Evolutionary conservation across 495 filamentous ascomycete species (phyloP).

Genomic region (Penicillium pancosmium): DNA sequence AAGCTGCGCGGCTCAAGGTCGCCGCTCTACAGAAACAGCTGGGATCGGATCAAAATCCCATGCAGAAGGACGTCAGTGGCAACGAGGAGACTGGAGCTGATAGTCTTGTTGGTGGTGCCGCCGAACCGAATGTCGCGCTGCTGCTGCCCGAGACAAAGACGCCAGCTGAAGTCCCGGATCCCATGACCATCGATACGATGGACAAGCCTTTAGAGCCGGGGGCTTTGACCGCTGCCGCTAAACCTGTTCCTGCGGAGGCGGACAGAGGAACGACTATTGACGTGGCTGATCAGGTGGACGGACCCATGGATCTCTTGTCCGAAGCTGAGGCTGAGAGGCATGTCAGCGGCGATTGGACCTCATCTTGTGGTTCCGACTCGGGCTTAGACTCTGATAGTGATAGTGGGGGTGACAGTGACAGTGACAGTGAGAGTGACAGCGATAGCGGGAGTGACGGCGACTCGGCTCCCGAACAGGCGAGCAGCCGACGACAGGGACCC

Average conservation of each 20-base stretch:
- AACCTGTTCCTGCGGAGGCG: constrained; percentile 1
- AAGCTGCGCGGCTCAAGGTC: constrained; percentile 42
- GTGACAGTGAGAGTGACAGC: neutral
- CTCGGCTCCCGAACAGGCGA: constrained; percentile 45
- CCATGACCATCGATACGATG: neutral
- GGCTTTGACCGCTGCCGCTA: constrained; percentile 1
- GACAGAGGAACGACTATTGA: neutral
- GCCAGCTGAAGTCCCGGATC: constrained; percentile 7
- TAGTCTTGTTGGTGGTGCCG: neutral
- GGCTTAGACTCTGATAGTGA: constrained; percentile 24
- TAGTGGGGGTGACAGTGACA: neutral
- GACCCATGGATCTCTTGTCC: neutral
- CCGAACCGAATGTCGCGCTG: constrained; percentile 4
- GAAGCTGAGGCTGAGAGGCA: neutral
- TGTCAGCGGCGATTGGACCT: constrained; percentile 15
- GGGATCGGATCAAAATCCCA: constrained; percentile 13
- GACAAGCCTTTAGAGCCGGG: neutral
- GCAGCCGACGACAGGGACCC: constrained; percentile 44
- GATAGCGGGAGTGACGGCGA: constrained; percentile 28
- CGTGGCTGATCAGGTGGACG: neutral
- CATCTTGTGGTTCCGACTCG: constrained; percentile 24
- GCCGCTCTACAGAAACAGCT: constrained; percentile 37
- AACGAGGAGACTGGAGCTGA: neutral
- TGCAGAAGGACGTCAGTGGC: neutral
- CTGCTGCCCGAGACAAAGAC: neutral